Base-by-base conservation (phyloP, 805 yeast species). In the Cyberlindnera nakhonratchasimensis region DNA sequence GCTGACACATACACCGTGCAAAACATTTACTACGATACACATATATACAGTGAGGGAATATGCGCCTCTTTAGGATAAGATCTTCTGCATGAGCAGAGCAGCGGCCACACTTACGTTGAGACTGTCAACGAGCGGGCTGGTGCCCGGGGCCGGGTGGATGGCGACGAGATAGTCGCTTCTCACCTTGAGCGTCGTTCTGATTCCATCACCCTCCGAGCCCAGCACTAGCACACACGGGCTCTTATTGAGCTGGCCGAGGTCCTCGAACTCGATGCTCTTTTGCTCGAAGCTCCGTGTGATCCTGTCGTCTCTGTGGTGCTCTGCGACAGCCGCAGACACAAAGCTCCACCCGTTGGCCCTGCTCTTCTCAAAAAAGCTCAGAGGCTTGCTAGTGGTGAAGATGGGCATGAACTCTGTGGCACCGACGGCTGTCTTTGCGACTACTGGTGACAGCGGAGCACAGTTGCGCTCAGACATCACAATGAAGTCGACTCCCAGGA, bases 41-140 rank as follows among this genome's bases (percentile, higher is more conserved):
- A n/a, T n/a, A n/a, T n/a, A n/a, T n/a, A n/a, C n/a, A n/a, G n/a
- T n/a, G n/a, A n/a, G n/a, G n/a, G n/a, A n/a, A n/a, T n/a, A n/a
- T n/a, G n/a, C n/a, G n/a, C 25, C 8, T 8, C 6, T 26, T 38
- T 16, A 43, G 22, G 34, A 17, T 2, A 43, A 29, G n/a, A 55
- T 43, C 39, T 53, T 57, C 42, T 57, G 61, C 7, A 87, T 64
- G 37, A 89, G 57, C 22, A 89, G 56, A 1, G 90, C 93, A 1
- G 90, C 75, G 1, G 97, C 96, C 8, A 89, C 96, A 57, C 93
- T 86, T 24, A 87, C 97, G 58, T 89, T 89, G 55, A 89, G 66
- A 23, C 95, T 85, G 57, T 88, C 96, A 29, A 89, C 80, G 17
- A 50, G 46, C 2, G 65, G 64, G 29, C 55, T 61, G 3, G 54